Conservation (phyloP, 2,329 filamentous ascomycete genomes). For the Pseudonectria buxi region DNA sequence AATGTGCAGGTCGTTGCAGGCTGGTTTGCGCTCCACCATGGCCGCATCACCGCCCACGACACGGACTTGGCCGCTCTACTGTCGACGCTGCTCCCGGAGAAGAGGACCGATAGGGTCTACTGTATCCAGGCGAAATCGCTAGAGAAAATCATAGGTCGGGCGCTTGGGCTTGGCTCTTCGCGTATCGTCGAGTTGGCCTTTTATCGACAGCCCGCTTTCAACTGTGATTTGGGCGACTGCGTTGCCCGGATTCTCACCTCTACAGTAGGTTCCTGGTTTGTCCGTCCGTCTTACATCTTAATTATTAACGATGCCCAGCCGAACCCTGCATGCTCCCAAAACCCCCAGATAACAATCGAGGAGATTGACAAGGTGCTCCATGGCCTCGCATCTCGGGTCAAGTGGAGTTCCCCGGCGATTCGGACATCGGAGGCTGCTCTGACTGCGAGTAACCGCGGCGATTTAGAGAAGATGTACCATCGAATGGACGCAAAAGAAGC, state of each 20-base stretch:
- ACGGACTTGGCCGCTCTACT: constrained; percentile 59
- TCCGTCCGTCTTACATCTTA: background rate
- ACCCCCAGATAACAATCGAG: constrained; percentile 54
- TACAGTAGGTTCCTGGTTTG: constrained; percentile 40
- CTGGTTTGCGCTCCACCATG: constrained; percentile 66
- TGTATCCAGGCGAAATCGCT: constrained; percentile 56
- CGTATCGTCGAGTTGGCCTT: constrained; percentile 54
- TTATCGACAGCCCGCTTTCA: constrained; percentile 52
- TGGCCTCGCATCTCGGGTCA: constrained; percentile 59
- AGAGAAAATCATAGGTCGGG: constrained; percentile 59
- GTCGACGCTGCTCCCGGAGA: constrained; percentile 70
- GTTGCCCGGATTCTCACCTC: constrained; percentile 57
- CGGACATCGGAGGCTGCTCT: constrained; percentile 29
- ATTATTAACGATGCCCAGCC: constrained; percentile 32
- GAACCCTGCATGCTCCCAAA: constrained; percentile 27
- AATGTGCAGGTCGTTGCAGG: constrained; percentile 36
- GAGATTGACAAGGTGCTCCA: constrained; percentile 63
- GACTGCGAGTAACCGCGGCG: constrained; percentile 29
- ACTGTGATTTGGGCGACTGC: constrained; percentile 64
- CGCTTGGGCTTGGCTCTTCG: constrained; percentile 56
- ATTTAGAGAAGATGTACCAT: constrained; percentile 51
- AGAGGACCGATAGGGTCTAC: constrained; percentile 72
- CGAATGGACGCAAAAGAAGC: constrained; percentile 61
- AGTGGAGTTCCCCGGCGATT: constrained; percentile 63
- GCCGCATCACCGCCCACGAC: constrained; percentile 47